These are phyloP conservation scores for Beauveria sp. DNA, from an alignment of 2,329 filamentous ascomycete species.

Conservation along the genomic window DNA sequence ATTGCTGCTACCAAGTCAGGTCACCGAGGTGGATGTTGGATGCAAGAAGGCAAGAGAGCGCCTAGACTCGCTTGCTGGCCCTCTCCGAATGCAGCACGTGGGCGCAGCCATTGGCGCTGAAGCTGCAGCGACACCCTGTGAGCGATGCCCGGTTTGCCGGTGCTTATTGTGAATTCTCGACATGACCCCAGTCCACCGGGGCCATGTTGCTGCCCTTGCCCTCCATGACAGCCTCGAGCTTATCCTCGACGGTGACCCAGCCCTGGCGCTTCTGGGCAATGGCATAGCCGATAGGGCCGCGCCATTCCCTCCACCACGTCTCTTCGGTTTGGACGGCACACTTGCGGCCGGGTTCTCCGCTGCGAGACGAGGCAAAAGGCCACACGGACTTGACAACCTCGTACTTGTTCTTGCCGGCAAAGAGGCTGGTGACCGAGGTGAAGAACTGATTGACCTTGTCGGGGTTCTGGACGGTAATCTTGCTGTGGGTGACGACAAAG, in stretches of 20 bases:
- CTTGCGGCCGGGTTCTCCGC: slow-evolving; percentile 34
- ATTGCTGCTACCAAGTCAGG: not conserved
- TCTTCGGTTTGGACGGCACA: slow-evolving; percentile 50
- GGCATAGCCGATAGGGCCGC: slow-evolving; percentile 31
- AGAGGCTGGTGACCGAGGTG: slow-evolving; percentile 42
- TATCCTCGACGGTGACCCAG: slow-evolving; percentile 44
- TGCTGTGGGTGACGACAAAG: slow-evolving; percentile 43
- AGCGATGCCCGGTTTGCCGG: not conserved
- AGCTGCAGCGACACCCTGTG: not conserved
- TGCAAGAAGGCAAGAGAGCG: not conserved
- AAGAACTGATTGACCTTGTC: slow-evolving; percentile 48
- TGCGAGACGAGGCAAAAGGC: slow-evolving; percentile 46
- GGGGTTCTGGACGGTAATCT: slow-evolving; percentile 42
- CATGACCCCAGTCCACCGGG: slow-evolving; percentile 35
- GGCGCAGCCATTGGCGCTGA: not conserved
- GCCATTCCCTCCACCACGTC: slow-evolving; percentile 43
- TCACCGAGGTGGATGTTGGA: not conserved
- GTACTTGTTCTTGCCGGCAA: slow-evolving; percentile 45
- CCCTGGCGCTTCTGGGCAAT: slow-evolving; percentile 34
- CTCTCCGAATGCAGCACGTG: not conserved
- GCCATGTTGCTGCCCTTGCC: slow-evolving; percentile 30
- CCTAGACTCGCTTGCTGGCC: not conserved
- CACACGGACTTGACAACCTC: slow-evolving; percentile 49
- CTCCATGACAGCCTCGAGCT: slow-evolving; percentile 46
- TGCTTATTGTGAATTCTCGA: no score